A percentile compares a stretch with the other conserved stretches of the same genome.
Evolutionary conservation across 225 moss, liverwort and hornwort genomes (phyloP).

Genomic region (Marchantia polymorpha): DNA sequence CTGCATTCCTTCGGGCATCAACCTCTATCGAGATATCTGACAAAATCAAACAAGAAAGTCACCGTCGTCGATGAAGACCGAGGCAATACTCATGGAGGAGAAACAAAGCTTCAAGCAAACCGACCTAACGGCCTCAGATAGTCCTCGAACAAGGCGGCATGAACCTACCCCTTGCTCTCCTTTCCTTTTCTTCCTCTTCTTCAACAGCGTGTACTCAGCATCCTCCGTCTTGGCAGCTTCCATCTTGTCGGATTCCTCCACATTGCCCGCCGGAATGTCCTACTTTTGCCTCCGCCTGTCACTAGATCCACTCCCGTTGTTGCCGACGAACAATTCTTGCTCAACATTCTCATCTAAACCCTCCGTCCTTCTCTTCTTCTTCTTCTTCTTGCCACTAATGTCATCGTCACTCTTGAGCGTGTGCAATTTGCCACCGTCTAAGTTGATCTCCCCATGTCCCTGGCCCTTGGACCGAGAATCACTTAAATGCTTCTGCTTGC

Average conservation of each 20-base stretch:
- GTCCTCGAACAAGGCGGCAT: background rate
- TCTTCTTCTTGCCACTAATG: slow-evolving; percentile 14
- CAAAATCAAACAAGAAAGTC: background rate
- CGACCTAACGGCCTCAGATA: background rate
- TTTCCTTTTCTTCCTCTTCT: slow-evolving; percentile 33
- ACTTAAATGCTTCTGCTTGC: slow-evolving; percentile 13
- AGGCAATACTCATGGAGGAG: background rate
- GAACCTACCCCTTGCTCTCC: background rate
- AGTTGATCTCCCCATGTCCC: no score
- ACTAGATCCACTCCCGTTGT: slow-evolving; percentile 22
- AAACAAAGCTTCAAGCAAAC: background rate
- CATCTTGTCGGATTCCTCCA: slow-evolving; percentile 17
- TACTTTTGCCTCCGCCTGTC: slow-evolving; percentile 31
- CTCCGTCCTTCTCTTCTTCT: slow-evolving; percentile 11
- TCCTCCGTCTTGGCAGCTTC: slow-evolving; percentile 1
- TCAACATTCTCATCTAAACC: background rate
- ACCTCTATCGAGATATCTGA: background rate
- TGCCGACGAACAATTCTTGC: slow-evolving; percentile 9
- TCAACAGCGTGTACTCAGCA: slow-evolving; percentile 20
- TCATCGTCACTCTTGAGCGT: slow-evolving; percentile 22
- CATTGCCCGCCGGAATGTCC: background rate
- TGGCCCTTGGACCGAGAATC: no score
- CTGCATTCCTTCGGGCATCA: background rate
- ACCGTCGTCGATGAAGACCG: background rate
- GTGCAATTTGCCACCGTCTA: no score